Base-by-base conservation (phyloP, 2,329 filamentous ascomycete species). In the Hymenoscyphus occultus region DNA sequence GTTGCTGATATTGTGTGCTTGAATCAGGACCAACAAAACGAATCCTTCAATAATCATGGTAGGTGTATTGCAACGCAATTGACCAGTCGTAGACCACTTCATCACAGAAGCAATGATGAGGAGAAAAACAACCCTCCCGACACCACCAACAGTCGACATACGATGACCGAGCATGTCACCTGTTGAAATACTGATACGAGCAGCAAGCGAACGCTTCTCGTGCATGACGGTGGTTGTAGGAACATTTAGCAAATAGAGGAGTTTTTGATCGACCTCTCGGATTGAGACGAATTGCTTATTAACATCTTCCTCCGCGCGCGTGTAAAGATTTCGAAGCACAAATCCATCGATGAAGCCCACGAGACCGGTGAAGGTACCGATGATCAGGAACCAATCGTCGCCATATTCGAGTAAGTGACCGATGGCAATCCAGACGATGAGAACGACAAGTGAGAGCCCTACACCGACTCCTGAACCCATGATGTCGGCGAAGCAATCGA, bases 291-390 rank as follows among this genome's bases (percentile, higher is more conserved):
- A 75, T 56, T 74, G 70, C 16, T 69, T 65, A 51, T 71, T 67
- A 5, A 64, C 61, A 32, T 60, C 63, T 13, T 62, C 60, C 28
- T 67, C 67, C n/a, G 67, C 68, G 4, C 74, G 72, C 64, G 70
- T 67, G 51, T 81, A 77, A 13, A 82, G 73, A 62, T 82, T 81
- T 42, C 78, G 78, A 13, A 82, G 74, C 14, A 82, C 75, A 64
- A 82, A 82, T 32, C 78, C 77, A 67, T 81, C 79, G 39, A 78
- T 74, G 60, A 81, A 74, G 1, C 80, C 80, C 57, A 82, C 74
- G 5, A 82, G 74, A 2, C 80, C 80, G 0, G 80, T 79, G 67
- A 81, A 82, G 0, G 80, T 82, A 13, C 80, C 80, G 59, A 82
- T 81, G 16, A 81, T 74, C 0, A 82, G 76, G 77, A 78, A 81